These are phyloP conservation scores for Heritiera fomes DNA, from an alignment of 345 rosid species.

Conservation along the genomic window DNA sequence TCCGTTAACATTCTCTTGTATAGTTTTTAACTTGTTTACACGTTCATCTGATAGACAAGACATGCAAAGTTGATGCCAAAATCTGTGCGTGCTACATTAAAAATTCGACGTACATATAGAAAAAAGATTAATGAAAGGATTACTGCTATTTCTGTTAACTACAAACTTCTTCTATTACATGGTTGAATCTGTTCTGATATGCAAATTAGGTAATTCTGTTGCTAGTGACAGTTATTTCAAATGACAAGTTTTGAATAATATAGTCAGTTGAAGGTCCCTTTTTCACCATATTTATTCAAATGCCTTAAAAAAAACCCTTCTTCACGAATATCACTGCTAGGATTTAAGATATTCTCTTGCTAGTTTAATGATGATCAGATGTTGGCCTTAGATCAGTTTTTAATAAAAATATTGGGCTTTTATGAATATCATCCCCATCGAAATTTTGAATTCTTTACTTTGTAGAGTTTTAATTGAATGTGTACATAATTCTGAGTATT, in stretches of 20 bases:
- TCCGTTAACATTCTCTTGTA: no score
- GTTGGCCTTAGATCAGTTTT: neutral
- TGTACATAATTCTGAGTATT: neutral
- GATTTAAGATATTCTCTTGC: no score
- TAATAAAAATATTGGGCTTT: neutral
- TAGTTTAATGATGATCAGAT: neutral
- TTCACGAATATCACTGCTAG: no score
- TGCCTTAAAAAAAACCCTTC: no score
- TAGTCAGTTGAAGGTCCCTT: no score
- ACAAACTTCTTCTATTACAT: neutral
- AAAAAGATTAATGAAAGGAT: constrained; percentile 86
- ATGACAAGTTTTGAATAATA: no score
- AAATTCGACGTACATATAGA: constrained; percentile 67
- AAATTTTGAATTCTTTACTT: neutral
- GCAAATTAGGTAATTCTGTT: no score
- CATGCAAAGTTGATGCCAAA: constrained; percentile 71
- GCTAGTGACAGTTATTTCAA: no score
- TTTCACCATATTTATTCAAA: no score
- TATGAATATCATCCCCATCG: neutral
- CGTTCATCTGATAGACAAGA: constrained; percentile 51
- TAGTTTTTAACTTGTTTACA: constrained; percentile 8
- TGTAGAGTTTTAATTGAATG: neutral
- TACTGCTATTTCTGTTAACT: constrained; percentile 66
- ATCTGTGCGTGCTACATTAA: constrained; percentile 52
- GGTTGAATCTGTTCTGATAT: neutral